These are phyloP conservation scores for Alloascoidea hylecoeti DNA, from an alignment of 805 yeast species.

Conservation along the genomic window DNA sequence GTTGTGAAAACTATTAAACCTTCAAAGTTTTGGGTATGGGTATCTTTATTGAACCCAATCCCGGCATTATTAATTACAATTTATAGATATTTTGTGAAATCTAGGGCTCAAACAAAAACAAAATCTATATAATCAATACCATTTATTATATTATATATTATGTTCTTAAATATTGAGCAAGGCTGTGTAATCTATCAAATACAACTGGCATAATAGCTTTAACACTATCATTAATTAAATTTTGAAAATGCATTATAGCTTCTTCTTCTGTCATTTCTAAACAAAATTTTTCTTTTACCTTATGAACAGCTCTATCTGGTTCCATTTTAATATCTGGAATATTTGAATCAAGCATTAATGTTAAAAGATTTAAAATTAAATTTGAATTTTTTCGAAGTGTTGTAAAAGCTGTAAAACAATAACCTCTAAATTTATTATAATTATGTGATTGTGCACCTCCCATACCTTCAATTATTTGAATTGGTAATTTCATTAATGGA, in stretches of 20 bases:
- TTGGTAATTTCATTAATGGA: conserved; percentile 94
- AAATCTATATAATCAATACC: not conserved
- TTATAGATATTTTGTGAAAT: not conserved
- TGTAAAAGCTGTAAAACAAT: conserved; percentile 89
- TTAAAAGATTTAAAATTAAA: conserved; percentile 78
- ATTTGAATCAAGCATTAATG: conserved; percentile 85
- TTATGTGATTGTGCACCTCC: conserved; percentile 85
- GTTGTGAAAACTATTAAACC: conserved; percentile 26
- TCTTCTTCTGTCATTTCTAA: conserved; percentile 91
- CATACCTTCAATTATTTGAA: conserved; percentile 94
- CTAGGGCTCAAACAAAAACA: not conserved
- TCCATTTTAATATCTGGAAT: conserved; percentile 84
- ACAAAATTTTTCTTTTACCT: conserved; percentile 89
- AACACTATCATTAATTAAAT: conserved; percentile 85
- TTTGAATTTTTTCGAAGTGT: conserved; percentile 84
- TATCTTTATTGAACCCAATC: conserved; percentile 3
- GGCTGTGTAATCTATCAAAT: conserved; percentile 84
- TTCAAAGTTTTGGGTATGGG: conserved; percentile 4
- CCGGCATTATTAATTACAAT: not conserved
- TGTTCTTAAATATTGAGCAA: conserved; percentile 97
- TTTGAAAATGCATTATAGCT: conserved; percentile 90
- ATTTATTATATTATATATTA: conserved; percentile 17
- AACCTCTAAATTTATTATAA: conserved; percentile 75
- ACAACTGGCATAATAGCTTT: conserved; percentile 90
- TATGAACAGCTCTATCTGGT: conserved; percentile 74